phyloP scores from a whole-genome alignment of 768 basidiomycete genomes.

The Termitomyces sp. region DNA sequence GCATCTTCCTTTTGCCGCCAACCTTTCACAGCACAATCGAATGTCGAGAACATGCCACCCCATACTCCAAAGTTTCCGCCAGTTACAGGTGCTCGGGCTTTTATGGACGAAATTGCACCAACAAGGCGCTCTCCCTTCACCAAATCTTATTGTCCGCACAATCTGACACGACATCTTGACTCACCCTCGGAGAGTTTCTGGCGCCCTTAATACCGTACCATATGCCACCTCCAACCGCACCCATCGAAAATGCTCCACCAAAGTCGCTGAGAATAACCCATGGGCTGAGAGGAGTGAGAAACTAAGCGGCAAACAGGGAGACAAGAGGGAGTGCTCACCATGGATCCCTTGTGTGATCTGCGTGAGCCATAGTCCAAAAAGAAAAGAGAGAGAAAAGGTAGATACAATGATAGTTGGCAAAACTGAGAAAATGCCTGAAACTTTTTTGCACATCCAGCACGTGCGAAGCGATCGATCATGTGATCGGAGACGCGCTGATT shows the following conservation, averaged over 20 bases:
- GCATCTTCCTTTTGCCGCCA: constrained; percentile 97
- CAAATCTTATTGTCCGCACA: constrained; percentile 1
- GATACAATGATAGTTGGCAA: constrained; percentile 5
- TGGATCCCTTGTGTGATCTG: constrained; percentile 92
- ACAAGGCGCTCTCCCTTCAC: constrained; percentile 86
- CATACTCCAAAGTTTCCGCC: constrained; percentile 96
- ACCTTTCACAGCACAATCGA: constrained; percentile 97
- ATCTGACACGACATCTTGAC: constrained; percentile 15
- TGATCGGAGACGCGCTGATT: constrained; percentile 26
- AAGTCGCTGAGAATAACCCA: constrained; percentile 99
- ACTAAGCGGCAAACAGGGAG: background rate
- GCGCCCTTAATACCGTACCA: constrained; percentile 99
- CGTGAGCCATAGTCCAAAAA: constrained; percentile 63
- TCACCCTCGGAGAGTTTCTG: constrained; percentile 88
- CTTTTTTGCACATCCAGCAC: constrained; percentile 26
- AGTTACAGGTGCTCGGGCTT: constrained; percentile 96
- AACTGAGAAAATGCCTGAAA: constrained; percentile 19
- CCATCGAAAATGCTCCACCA: constrained; percentile 97
- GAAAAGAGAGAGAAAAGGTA: constrained; percentile 10
- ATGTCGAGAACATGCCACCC: constrained; percentile 98
- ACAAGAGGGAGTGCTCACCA: constrained; percentile 45
- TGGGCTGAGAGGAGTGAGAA: constrained; percentile 49
- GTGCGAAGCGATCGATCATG: constrained; percentile 21
- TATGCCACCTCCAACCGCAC: constrained; percentile 94
- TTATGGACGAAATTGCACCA: constrained; percentile 93